Base-by-base conservation (phyloP, 768 basidiomycete species). In the Calocera cornea region DNA sequence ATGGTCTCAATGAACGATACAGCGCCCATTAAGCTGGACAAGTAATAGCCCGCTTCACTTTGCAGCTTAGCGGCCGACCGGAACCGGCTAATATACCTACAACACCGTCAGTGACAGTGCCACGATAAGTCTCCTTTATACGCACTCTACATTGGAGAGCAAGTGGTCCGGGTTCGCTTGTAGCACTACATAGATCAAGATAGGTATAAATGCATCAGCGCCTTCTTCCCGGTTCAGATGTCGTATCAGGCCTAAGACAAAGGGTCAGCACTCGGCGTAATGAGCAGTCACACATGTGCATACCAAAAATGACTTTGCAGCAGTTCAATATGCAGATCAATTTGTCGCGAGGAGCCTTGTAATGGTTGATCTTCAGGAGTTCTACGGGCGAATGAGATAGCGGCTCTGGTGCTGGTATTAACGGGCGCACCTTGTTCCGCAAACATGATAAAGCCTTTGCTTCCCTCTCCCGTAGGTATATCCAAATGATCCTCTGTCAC, bases 221-320 rank as follows among this genome's bases (percentile, higher is more conserved):
- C 90, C 87, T 76, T 92, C 87, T 63, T 95, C 90, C 50, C 83
- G 85, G 71, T 84, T 84, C 69, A 92, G 75, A 79, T 97, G 94
- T 68, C 94, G 85, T 67, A 99, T 89, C 34, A 97, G 79, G 50
- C 95, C 94, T 97, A n/a, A n/a, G 72, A 16, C 22, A 16, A 10
- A 65, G 7, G 36, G 16, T 34, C 8, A 34, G 69, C 41, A 49
- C 47, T 34, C 24, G 11, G 11, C 27, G n/a, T n/a, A 5, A 60
- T 10, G 11, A 17, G 49, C 33, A 16, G 17, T 34, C 65, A 71
- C 40, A 70, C 54, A 40, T 14, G 31, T 5, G 77, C 88, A 69
- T 70, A 94, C 95, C 97, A 73, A 97, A 98, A 72, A 99, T 98
- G 76, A 99, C 93, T 80, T 99, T 99, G 85, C 95, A 99, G 76